Percentiles rank a stretch among this genome's conserved stretches.
Conservation (phyloP, 2,329 filamentous ascomycete genomes). For the Aspergillus aculeatus region DNA sequence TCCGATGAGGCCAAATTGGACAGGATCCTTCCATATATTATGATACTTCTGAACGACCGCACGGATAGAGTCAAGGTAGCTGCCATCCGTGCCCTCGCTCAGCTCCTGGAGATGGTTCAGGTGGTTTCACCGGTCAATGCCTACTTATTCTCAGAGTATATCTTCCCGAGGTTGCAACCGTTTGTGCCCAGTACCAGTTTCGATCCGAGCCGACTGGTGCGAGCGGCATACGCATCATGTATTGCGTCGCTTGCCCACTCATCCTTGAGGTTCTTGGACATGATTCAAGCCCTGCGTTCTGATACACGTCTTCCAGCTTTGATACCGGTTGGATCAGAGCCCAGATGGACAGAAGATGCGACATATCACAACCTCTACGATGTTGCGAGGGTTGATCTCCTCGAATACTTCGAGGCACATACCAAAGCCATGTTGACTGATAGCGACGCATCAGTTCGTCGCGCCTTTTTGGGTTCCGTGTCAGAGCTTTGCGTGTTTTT, state of each 20-base stretch:
- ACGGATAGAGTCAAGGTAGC: constrained; percentile 82
- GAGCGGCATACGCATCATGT: constrained; percentile 90
- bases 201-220: constrained; percentile 67
- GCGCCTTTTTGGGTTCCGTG: constrained; percentile 89
- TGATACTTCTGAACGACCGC: constrained; percentile 76
- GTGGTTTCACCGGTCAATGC: constrained; percentile 77
- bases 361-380: constrained; percentile 84
- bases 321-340: constrained; percentile 73
- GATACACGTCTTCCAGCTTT: constrained; percentile 76
- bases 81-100: constrained; percentile 81
- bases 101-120: constrained; percentile 80
- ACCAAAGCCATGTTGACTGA: constrained; percentile 90
- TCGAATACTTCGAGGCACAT: constrained; percentile 80
- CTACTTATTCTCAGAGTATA: constrained; percentile 66
- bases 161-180: constrained; percentile 58
- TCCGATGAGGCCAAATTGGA: constrained; percentile 97
- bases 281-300: constrained; percentile 81
- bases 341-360: constrained; percentile 64
- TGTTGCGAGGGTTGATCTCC: constrained; percentile 75
- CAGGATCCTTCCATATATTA: constrained; percentile 84
- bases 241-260: constrained; percentile 84
- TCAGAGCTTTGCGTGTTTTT: constrained; percentile 94
- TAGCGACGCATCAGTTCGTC: constrained; percentile 75
- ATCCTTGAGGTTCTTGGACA: constrained; percentile 80
- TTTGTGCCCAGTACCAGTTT: constrained; percentile 56